Conservation (phyloP, 352 stramenopile species). For the Pythium aphanidermatum region DNA sequence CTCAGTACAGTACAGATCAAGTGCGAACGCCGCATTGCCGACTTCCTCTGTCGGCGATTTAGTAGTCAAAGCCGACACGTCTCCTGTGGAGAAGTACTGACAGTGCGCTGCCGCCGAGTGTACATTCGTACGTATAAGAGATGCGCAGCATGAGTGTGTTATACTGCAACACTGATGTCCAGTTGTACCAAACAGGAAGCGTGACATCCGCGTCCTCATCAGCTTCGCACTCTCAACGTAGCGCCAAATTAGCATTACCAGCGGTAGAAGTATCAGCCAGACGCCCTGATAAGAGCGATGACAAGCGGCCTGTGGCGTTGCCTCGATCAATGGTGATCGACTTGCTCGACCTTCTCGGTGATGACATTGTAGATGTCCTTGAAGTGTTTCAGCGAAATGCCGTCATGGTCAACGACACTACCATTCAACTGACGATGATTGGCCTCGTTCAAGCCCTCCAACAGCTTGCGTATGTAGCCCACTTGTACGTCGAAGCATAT, state of each 20-base stretch:
- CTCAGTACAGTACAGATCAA: conserved; percentile 25
- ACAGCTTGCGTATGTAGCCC: conserved; percentile 35
- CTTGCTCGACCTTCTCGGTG: conserved; percentile 54
- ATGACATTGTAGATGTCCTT: conserved; percentile 49
- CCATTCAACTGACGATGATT: conserved; percentile 34
- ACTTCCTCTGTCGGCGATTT: conserved; percentile 62
- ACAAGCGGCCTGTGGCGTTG: not conserved
- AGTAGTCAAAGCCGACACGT: conserved; percentile 32
- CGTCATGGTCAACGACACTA: conserved; percentile 9
- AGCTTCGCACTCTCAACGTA: not conserved
- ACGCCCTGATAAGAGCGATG: not conserved
- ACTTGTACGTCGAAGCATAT: no score
- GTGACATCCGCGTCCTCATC: no score
- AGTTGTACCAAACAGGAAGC: no score
- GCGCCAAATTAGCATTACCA: not conserved
- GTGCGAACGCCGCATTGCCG: conserved; percentile 40
- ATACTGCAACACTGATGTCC: no score
- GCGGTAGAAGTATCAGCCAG: not conserved
- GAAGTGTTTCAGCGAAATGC: conserved; percentile 45
- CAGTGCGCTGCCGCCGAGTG: conserved; percentile 38
- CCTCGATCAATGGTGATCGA: conserved; percentile 37
- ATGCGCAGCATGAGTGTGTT: no score
- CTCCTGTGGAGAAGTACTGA: conserved; percentile 42
- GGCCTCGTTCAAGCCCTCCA: conserved; percentile 38
- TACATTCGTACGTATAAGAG: conserved; percentile 8